Evolutionary conservation across 768 basidiomycete species (phyloP), one percentile per base, ranked within the genome.

Genomic region (Lactifluus echinatus): DNA sequence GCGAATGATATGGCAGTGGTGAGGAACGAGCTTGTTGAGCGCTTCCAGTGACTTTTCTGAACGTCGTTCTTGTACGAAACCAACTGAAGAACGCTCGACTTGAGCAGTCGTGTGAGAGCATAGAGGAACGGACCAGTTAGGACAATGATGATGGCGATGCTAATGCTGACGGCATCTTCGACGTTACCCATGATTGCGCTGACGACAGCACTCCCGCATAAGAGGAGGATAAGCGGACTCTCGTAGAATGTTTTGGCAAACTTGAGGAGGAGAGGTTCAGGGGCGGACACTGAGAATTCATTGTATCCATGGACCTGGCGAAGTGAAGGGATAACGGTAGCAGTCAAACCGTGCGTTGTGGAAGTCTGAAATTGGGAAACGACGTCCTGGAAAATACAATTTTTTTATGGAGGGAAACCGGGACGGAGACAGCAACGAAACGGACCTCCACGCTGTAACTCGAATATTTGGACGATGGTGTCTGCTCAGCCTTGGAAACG

Each of bases 241-340:
- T 97, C 94, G 70, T 94, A 96, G 49, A 98, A 93, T 34, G 89
- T 94, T 70, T 94, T 93, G 14, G 85, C 84, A 68, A 97, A 97
- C 72, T 96, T 96, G 67, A 93, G 71, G 39, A 86, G 72, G 8
- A 85, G 70, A 0, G 90, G 86, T 66, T 96, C 93, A 2, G 91
- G 84, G 0, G 87, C 74, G 0, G 81, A 79, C 12, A 97, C 89
- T 1, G 89, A 82, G 69, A 97, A 97, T 71, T 98, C 94, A 73
- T 98, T 98, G 69, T 91, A 94, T 2, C 93, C 93, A 63, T 92
- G 81, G 2, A 73, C 74, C 26, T 78, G 77, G 33, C 84, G 82
- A 23, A 94, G 75, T 24, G 75, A 71, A 2, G 82, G 74, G 36
- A 95, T 78, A 51, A 83, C 78, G 17, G 81, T 71, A 28, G 78